Evolutionary conservation across 768 basidiomycete genomes (phyloP).

Genomic region (Amanita molliuscula): DNA sequence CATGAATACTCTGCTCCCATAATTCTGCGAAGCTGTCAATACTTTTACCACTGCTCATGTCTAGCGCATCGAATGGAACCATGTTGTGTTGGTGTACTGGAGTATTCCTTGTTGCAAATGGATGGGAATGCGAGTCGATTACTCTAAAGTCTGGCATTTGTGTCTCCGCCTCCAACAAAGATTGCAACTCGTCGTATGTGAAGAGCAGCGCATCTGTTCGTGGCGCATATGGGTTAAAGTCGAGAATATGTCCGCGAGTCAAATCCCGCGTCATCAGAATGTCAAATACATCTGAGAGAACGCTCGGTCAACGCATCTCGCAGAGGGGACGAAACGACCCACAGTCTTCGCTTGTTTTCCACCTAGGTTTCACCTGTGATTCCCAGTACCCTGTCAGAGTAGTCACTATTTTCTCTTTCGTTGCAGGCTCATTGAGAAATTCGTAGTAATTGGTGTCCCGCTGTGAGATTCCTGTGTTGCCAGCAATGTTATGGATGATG

Average conservation of each 20-base stretch:
- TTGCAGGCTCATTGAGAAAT: conserved; percentile 60
- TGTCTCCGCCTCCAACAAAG: conserved; percentile 17
- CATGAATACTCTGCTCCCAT: conserved; percentile 46
- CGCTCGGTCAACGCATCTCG: not conserved
- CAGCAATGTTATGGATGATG: not conserved
- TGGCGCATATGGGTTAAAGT: conserved; percentile 83
- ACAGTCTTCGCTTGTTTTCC: conserved; percentile 60
- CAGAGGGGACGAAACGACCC: conserved; percentile 14
- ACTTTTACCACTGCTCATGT: conserved; percentile 60
- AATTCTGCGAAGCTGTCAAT: conserved; percentile 64
- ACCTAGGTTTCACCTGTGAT: conserved; percentile 47
- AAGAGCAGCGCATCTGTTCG: conserved; percentile 87
- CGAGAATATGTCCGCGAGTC: conserved; percentile 67
- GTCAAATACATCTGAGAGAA: conserved; percentile 66
- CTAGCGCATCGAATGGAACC: conserved; percentile 84
- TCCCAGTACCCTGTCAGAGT: conserved; percentile 60
- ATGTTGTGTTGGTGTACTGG: conserved; percentile 82
- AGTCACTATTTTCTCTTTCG: conserved; percentile 38
- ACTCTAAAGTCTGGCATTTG: conserved; percentile 40
- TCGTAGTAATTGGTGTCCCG: conserved; percentile 86
- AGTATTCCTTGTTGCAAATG: conserved; percentile 51
- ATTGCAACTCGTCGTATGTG: conserved; percentile 63
- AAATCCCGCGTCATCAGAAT: conserved; percentile 79
- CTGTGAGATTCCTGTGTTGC: conserved; percentile 63
- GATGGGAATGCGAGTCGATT: conserved; percentile 69